Evolutionary conservation across 1,139 yeast genomes (phyloP), one percentile per base, ranked within the genome.

Genomic region (Debaryomycetaceae sp.): DNA sequence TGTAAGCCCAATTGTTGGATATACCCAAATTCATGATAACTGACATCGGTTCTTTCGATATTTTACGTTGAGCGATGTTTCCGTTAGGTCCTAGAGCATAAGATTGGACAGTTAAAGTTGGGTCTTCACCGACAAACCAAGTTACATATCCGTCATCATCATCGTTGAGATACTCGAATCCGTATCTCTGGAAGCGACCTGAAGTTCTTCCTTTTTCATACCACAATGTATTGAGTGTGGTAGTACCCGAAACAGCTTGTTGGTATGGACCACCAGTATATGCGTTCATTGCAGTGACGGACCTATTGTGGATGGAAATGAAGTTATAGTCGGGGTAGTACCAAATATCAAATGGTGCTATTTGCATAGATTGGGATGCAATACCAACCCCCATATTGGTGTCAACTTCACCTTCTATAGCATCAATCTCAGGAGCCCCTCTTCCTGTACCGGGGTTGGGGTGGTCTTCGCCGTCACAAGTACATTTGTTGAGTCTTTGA

Each of bases 351-450:
- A 80, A 80, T 1, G 96, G 96, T 3, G 96, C 96, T 53, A 85
- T 66, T 68, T 88, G 96, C 49, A 80, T 64, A 1, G 96, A 86
- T 65, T 88, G 96, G 4, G 95, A 85, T 1, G 84, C 95, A 29
- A 83, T 76, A 52, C 91, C 91, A 14, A 68, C 68, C 44, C 75
- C 76, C 34, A 56, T 48, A 27, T 64, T 49, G 4, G 78, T 68
- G 49, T 74, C 80, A 4, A 78, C 76, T 47, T 84, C 84, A 45
- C 87, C 96, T 76, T 88, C 96, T 40, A 88, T 58, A 37, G 82
- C 81, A 77, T 88, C 96, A 53, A 88, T 84, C 73, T 88, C 96
- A 1, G 96, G 95, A 0, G 95, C 95, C 42, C 95, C 95, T 60
- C 96, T 77, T 20, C 96, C 96, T 2, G 63, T 64, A 36, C 96